Evolutionary conservation across 352 stramenopile genomes (phyloP).

Genomic region (Globisporangium nunn): DNA sequence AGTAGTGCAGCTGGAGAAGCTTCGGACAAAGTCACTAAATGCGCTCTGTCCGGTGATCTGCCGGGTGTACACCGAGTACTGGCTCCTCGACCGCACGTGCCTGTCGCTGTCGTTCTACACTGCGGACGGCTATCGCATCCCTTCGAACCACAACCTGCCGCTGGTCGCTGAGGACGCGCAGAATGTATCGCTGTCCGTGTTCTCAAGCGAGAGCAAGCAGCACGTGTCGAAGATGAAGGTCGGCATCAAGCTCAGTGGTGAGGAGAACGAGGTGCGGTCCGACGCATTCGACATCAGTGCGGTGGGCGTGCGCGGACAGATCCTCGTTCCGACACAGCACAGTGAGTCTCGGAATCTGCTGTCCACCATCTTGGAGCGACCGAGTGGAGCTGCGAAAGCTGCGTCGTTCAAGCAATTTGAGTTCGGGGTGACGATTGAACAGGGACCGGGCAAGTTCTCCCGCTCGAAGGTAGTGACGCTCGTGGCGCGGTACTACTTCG

Average conservation of each 20-base stretch:
- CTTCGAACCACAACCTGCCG: conserved; percentile 30
- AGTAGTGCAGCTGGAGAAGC: conserved; percentile 43
- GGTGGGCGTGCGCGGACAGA: conserved; percentile 66
- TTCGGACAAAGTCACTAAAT: conserved; percentile 33
- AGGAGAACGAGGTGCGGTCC: conserved; percentile 49
- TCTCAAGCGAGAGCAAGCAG: conserved; percentile 58
- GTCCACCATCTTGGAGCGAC: conserved; percentile 39
- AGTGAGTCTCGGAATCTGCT: conserved; percentile 36
- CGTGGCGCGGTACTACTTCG: conserved; percentile 74
- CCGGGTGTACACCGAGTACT: conserved; percentile 77
- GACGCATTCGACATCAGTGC: conserved; percentile 75
- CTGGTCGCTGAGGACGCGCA: conserved; percentile 10
- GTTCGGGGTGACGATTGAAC: conserved; percentile 82
- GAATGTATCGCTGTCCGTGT: conserved; percentile 59
- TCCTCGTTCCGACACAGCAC: conserved; percentile 45
- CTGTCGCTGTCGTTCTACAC: conserved; percentile 69
- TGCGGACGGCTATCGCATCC: conserved; percentile 47
- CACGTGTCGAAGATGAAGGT: conserved; percentile 74
- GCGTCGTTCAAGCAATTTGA: conserved; percentile 69
- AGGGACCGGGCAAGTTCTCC: conserved; percentile 69
- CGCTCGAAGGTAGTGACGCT: conserved; percentile 74
- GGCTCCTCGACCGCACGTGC: conserved; percentile 75
- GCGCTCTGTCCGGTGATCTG: conserved; percentile 53
- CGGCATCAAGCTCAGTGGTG: conserved; percentile 32
- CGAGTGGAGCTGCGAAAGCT: conserved; percentile 13